Percentiles rank a stretch among this genome's conserved stretches.
phyloP scores from a whole-genome alignment of 768 basidiomycete species.

The Tylopilus balloui region DNA sequence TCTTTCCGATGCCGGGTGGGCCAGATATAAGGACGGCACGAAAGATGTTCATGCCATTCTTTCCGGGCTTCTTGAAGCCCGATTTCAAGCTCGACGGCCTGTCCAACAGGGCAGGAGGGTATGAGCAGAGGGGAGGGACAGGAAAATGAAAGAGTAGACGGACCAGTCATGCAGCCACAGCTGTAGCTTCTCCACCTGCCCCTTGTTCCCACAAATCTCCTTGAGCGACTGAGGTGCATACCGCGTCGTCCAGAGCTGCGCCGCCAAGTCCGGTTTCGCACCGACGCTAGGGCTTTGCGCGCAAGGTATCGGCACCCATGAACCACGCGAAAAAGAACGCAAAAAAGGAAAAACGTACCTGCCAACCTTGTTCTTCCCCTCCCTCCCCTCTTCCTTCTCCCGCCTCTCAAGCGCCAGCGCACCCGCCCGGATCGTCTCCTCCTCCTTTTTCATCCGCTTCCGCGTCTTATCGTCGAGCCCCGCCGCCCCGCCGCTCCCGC shows the following conservation, averaged over 20 bases:
- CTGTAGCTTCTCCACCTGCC: conserved; percentile 81
- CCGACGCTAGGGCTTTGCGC: no score
- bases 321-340: not conserved
- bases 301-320: no score
- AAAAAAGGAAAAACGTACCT: conserved; percentile 10
- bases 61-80: conserved; percentile 92
- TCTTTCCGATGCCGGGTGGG: conserved; percentile 96
- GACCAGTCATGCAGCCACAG: conserved; percentile 88
- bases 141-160: conserved; percentile 15
- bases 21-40: conserved; percentile 90
- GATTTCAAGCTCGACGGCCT: conserved; percentile 74
- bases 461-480: conserved; percentile 70
- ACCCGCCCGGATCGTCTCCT: conserved; percentile 63
- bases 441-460: conserved; percentile 79
- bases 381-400: conserved; percentile 53
- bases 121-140: not conserved
- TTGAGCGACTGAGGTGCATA: conserved; percentile 87
- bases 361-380: conserved; percentile 11
- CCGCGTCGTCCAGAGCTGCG: conserved; percentile 90
- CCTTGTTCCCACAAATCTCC: conserved; percentile 95
- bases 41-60: conserved; percentile 79
- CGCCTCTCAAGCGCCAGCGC: conserved; percentile 77
- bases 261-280: conserved; percentile 40
- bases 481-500: conserved; percentile 28
- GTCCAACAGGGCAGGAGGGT: not conserved